phyloP scores from a whole-genome alignment of 2,329 filamentous ascomycete species.

The Thyridium curvatum region DNA sequence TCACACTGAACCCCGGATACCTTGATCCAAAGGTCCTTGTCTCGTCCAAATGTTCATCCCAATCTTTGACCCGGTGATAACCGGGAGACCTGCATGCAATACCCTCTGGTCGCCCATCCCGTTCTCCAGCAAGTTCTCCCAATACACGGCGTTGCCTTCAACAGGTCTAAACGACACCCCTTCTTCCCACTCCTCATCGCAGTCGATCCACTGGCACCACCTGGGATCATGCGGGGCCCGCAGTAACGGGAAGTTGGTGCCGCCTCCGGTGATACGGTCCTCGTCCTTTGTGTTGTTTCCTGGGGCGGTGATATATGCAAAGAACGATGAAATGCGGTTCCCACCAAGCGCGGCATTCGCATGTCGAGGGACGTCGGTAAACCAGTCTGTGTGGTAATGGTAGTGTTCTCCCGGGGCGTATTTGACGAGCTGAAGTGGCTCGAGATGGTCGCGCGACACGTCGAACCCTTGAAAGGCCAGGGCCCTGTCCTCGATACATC shows the following conservation, averaged over 20 bases:
- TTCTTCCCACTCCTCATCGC: slow-evolving; percentile 38
- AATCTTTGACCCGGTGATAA: slow-evolving; percentile 38
- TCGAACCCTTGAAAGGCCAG: slow-evolving; percentile 38
- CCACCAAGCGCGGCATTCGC: slow-evolving; percentile 32
- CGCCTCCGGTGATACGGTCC: slow-evolving; percentile 25
- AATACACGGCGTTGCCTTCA: slow-evolving; percentile 41
- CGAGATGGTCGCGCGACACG: slow-evolving; percentile 27
- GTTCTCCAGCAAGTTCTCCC: slow-evolving; percentile 35
- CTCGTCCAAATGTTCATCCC: slow-evolving; percentile 49
- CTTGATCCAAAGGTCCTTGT: slow-evolving; percentile 28
- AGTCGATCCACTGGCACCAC: slow-evolving; percentile 40
- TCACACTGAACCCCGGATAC: slow-evolving; percentile 18
- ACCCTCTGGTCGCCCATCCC: slow-evolving; percentile 32
- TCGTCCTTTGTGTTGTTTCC: background rate
- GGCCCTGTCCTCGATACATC: slow-evolving; percentile 40
- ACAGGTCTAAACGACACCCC: slow-evolving; percentile 42
- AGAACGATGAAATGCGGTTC: slow-evolving; percentile 39
- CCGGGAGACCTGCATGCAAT: slow-evolving; percentile 39
- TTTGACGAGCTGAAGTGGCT: slow-evolving; percentile 41
- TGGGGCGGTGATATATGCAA: slow-evolving; percentile 33
- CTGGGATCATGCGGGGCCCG: slow-evolving; percentile 25
- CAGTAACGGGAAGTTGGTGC: slow-evolving; percentile 41
- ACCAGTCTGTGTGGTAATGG: slow-evolving; percentile 47
- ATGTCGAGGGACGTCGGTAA: slow-evolving; percentile 27
- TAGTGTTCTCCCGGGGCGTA: slow-evolving; percentile 37